phyloP scores from a whole-genome alignment of 352 stramenopile genomes.

The Globisporangium iwayamae region DNA sequence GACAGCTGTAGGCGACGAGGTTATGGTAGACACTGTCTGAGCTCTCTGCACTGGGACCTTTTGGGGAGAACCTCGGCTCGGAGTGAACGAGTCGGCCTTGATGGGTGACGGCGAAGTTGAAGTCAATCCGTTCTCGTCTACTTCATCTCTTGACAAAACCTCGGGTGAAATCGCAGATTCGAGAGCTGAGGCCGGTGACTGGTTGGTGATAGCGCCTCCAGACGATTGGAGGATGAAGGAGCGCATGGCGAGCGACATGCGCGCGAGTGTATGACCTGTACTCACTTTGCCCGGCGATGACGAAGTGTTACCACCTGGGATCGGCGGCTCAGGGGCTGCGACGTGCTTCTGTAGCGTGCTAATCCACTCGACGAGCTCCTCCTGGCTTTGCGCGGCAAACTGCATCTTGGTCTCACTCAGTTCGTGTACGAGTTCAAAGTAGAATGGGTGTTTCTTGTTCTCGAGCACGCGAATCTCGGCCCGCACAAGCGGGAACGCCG shows the following conservation, averaged over 20 bases:
- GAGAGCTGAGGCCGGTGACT: neutral
- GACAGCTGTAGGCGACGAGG: neutral
- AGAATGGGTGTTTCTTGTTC: constrained; percentile 69
- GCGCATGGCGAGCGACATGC: constrained; percentile 77
- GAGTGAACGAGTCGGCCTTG: constrained; percentile 8
- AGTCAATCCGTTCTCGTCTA: neutral
- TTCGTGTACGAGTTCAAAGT: constrained; percentile 76
- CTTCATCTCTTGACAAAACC: neutral
- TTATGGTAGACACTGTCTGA: constrained; percentile 6
- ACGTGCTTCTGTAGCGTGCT: constrained; percentile 48
- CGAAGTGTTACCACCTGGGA: neutral
- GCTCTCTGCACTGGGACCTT: neutral
- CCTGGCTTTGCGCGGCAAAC: constrained; percentile 60
- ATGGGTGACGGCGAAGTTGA: neutral
- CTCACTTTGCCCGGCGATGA: constrained; percentile 37
- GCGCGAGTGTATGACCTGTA: constrained; percentile 40
- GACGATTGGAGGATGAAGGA: constrained; percentile 67
- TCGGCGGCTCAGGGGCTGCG: constrained; percentile 41
- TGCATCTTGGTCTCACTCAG: constrained; percentile 76
- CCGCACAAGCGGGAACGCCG: constrained; percentile 61
- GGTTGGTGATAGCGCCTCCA: constrained; percentile 8
- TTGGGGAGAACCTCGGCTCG: neutral
- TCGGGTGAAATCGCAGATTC: neutral
- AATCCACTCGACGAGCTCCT: constrained; percentile 63
- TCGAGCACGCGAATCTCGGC: constrained; percentile 58